A percentile compares a stretch with the other conserved stretches of the same genome.
phyloP scores from a whole-genome alignment of 306 rosid genomes.

The Lithocarpus polystachyus region DNA sequence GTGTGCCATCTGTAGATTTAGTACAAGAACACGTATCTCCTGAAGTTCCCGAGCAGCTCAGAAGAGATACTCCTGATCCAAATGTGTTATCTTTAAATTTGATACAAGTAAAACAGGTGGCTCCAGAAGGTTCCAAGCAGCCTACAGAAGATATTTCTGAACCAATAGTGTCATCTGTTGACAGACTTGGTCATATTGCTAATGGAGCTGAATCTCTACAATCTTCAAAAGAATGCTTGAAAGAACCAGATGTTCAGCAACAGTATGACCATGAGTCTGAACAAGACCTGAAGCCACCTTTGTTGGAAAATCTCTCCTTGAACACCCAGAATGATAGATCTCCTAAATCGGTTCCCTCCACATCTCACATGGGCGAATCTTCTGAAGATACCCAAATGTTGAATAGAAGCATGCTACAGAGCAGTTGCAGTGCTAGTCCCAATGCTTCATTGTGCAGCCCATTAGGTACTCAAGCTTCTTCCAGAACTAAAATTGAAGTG shows the following conservation, averaged over 20 bases:
- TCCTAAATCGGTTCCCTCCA: slow-evolving; percentile 27
- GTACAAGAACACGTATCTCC: slow-evolving; percentile 7
- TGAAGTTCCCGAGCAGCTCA: slow-evolving; percentile 16
- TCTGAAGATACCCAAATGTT: slow-evolving; percentile 40
- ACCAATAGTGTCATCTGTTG: slow-evolving; percentile 32
- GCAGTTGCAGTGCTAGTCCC: slow-evolving; percentile 29
- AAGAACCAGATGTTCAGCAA: slow-evolving; percentile 31
- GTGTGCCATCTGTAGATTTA: not conserved
- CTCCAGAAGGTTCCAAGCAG: slow-evolving; percentile 35
- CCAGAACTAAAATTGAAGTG: slow-evolving; percentile 35
- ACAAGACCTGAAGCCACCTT: slow-evolving; percentile 39
- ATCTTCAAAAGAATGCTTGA: slow-evolving; percentile 37
- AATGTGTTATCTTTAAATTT: slow-evolving; percentile 27
- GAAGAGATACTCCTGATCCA: slow-evolving; percentile 16
- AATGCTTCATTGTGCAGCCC: slow-evolving; percentile 27
- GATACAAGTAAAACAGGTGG: slow-evolving; percentile 33
- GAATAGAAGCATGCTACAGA: slow-evolving; percentile 26
- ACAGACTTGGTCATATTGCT: slow-evolving; percentile 27
- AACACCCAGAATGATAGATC: slow-evolving; percentile 28
- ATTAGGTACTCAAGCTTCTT: slow-evolving; percentile 38
- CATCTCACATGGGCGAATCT: slow-evolving; percentile 27
- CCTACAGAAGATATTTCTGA: slow-evolving; percentile 22
- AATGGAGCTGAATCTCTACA: slow-evolving; percentile 36
- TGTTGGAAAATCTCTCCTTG: slow-evolving; percentile 36
- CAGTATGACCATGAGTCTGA: slow-evolving; percentile 38